phyloP scores from a whole-genome alignment of 352 stramenopile genomes.

The Pythium coloratum region DNA sequence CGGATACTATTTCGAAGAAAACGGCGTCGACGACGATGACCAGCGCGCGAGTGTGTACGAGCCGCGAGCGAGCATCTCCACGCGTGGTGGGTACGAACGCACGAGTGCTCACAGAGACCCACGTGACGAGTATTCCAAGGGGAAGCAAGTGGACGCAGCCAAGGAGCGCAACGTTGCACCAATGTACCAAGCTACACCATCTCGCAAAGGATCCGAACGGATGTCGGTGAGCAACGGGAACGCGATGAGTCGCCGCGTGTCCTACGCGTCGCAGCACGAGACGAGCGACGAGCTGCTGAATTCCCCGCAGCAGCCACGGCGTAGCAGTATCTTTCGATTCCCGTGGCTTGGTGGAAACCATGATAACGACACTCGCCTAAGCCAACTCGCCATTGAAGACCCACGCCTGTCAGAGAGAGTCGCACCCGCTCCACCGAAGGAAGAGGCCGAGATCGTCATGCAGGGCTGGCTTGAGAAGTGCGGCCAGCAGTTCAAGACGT shows the following conservation, averaged over 20 bases:
- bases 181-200: too few relatives aligned
- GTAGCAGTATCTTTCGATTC: slow-evolving; percentile 52
- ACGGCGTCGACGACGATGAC: slow-evolving; percentile 24
- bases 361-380: slow-evolving; percentile 25
- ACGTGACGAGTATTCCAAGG: neutral
- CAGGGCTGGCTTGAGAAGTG: slow-evolving; percentile 89
- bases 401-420: slow-evolving; percentile 11
- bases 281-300: slow-evolving; percentile 1
- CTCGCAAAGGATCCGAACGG: neutral
- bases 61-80: slow-evolving; percentile 3
- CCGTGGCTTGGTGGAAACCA: slow-evolving; percentile 45
- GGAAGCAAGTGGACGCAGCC: neutral
- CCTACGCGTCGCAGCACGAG: neutral
- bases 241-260: slow-evolving; percentile 5
- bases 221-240: slow-evolving; percentile 1
- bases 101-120: neutral
- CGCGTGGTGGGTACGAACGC: neutral
- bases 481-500: slow-evolving; percentile 88
- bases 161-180: too few relatives aligned
- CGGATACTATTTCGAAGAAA: slow-evolving; percentile 28
- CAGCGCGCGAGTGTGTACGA: slow-evolving; percentile 1
- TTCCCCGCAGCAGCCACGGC: slow-evolving; percentile 7
- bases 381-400: slow-evolving; percentile 30
- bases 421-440: slow-evolving; percentile 32
- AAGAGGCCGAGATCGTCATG: slow-evolving; percentile 74